phyloP scores from a whole-genome alignment of 164 flowering plant species.

The Chloranthus sessilifolius region DNA sequence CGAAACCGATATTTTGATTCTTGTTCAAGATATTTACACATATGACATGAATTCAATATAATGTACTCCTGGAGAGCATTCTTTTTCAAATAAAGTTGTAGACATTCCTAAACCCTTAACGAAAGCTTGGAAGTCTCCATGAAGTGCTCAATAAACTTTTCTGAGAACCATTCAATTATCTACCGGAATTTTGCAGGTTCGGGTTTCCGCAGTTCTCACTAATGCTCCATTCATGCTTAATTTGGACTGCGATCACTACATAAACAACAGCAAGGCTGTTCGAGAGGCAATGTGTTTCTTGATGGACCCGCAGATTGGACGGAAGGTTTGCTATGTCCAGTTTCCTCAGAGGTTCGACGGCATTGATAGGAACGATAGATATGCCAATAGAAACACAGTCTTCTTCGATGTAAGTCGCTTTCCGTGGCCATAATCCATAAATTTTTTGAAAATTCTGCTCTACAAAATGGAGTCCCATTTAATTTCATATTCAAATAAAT shows the following conservation, averaged over 20 bases:
- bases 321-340: slow-evolving; percentile 82
- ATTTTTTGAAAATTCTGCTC: no score
- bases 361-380: slow-evolving; percentile 78
- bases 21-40: no score
- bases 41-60: no score
- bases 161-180: no score
- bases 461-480: no score
- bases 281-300: slow-evolving; percentile 98
- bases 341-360: slow-evolving; percentile 98
- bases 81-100: no score
- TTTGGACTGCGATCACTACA: slow-evolving; percentile 94
- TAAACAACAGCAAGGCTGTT: slow-evolving; percentile 91
- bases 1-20: no score
- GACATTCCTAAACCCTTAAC: no score
- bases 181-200: slow-evolving; percentile 45
- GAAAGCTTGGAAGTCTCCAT: no score
- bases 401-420: slow-evolving; percentile 93
- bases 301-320: slow-evolving; percentile 95
- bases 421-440: background rate
- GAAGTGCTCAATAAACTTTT: no score
- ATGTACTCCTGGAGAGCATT: no score
- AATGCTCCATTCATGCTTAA: slow-evolving; percentile 97
- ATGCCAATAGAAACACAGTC: slow-evolving; percentile 95
- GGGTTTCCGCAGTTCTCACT: slow-evolving; percentile 92
- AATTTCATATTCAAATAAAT: no score